These are phyloP conservation scores for Forsythia suspensa DNA, from an alignment of 257 asterid genomes.

Conservation along the genomic window DNA sequence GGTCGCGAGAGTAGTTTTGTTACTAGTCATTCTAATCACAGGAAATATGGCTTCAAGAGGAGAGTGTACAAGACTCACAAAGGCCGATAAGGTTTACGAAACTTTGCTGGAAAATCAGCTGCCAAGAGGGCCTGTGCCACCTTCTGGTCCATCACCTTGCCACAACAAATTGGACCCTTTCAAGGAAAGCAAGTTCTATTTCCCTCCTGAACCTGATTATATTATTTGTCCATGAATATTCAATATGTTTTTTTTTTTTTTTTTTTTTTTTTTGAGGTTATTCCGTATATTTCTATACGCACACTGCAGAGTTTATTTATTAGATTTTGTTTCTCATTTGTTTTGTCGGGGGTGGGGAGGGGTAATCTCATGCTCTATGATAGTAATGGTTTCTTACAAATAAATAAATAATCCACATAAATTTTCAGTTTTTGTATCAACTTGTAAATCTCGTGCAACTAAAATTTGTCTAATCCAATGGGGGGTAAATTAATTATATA, in stretches of 20 bases:
- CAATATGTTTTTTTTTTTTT: not conserved
- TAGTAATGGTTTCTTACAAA: not conserved
- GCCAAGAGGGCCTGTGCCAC: slow-evolving; percentile 72
- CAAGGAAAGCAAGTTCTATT: slow-evolving; percentile 20
- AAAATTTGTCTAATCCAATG: not conserved
- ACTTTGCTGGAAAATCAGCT: slow-evolving; percentile 38
- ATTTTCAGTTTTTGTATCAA: too few relatives aligned
- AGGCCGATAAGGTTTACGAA: slow-evolving; percentile 15
- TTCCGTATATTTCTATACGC: too few relatives aligned
- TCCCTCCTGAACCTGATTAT: slow-evolving; percentile 16
- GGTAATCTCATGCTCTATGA: not conserved
- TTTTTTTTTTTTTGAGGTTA: not conserved
- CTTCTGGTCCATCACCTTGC: slow-evolving; percentile 64
- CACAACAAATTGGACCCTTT: slow-evolving; percentile 49
- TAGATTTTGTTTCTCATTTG: too few relatives aligned
- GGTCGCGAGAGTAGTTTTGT: slow-evolving; percentile 24
- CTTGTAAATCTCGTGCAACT: not conserved
- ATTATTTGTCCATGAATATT: slow-evolving; percentile 42
- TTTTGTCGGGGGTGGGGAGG: not conserved
- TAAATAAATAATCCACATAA: too few relatives aligned
- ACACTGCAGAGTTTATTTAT: not conserved
- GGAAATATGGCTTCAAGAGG: slow-evolving; percentile 25
- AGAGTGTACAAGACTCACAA: slow-evolving; percentile 33
- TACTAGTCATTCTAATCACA: slow-evolving; percentile 25
- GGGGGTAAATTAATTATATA: not conserved